Evolutionary conservation across 371 early-diverging fungal species (phyloP).

Genomic region (Zychaea mexicana): DNA sequence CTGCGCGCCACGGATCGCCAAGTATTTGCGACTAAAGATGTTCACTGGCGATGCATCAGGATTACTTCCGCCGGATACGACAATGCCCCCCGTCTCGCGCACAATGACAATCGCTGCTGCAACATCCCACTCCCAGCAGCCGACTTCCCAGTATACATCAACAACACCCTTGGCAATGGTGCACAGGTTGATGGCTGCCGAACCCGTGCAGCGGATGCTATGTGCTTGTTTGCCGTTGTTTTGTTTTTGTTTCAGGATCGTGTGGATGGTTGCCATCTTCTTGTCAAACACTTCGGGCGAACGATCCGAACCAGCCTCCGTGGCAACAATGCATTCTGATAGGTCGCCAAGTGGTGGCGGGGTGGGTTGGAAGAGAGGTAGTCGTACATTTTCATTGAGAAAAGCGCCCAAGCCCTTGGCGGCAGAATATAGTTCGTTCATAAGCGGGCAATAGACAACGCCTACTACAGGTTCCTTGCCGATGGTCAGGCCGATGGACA

Average conservation of each 20-base stretch:
- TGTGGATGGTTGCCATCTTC: slow-evolving; percentile 69
- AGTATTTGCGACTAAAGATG: slow-evolving; percentile 52
- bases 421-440: slow-evolving; percentile 79
- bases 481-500: slow-evolving; percentile 84
- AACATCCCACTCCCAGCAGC: slow-evolving; percentile 84
- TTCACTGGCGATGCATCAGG: slow-evolving; percentile 33
- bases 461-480: slow-evolving; percentile 80
- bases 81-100: slow-evolving; percentile 75
- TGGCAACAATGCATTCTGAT: slow-evolving; percentile 70
- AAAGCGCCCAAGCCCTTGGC: slow-evolving; percentile 71
- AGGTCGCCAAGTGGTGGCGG: slow-evolving; percentile 64
- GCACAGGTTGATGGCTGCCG: slow-evolving; percentile 82
- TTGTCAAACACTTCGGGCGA: slow-evolving; percentile 57
- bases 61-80: slow-evolving; percentile 54
- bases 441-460: slow-evolving; percentile 90
- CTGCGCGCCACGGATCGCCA: slow-evolving; percentile 47
- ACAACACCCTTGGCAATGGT: slow-evolving; percentile 80
- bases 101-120: slow-evolving; percentile 78
- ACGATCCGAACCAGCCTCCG: slow-evolving; percentile 86
- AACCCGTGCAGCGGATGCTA: slow-evolving; percentile 81
- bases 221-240: slow-evolving; percentile 57
- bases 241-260: slow-evolving; percentile 31
- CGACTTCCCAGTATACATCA: slow-evolving; percentile 93
- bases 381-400: slow-evolving; percentile 53
- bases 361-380: slow-evolving; percentile 59